phyloP scores from a whole-genome alignment of 495 filamentous ascomycete species.

The Lichenothelia convexa region DNA sequence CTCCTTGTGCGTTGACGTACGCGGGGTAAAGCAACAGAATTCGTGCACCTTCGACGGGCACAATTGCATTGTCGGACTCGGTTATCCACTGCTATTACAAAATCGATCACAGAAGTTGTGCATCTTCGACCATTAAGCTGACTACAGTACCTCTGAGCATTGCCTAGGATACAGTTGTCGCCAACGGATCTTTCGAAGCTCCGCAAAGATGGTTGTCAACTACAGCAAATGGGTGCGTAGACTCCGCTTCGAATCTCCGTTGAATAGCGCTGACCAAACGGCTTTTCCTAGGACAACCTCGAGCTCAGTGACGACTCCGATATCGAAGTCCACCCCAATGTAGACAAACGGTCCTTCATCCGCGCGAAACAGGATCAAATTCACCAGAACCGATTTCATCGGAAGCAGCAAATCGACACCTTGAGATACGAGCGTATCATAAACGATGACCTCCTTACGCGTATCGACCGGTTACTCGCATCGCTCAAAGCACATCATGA shows the following conservation, averaged over 20 bases:
- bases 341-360: conserved; percentile 97
- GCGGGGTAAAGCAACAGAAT: too few species aligned
- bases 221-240: conserved; percentile 78
- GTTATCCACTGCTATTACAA: too few species aligned
- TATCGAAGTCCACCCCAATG: conserved; percentile 96
- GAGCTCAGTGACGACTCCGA: conserved; percentile 97
- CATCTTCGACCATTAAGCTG: too few species aligned
- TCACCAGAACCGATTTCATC: conserved; percentile 67
- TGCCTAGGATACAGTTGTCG: too few species aligned
- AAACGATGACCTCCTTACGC: conserved; percentile 73
- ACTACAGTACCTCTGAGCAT: too few species aligned
- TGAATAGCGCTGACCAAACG: conserved; percentile 3
- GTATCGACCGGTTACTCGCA: conserved; percentile 59
- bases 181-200: background rate
- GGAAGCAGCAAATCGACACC: conserved; percentile 74
- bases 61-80: too few species aligned
- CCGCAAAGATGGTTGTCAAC: conserved; percentile 54
- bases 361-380: conserved; percentile 96
- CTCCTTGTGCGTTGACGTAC: too few species aligned
- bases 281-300: conserved; percentile 46
- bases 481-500: conserved; percentile 49
- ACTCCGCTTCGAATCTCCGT: conserved; percentile 6
- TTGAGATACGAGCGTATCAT: conserved; percentile 82
- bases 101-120: too few species aligned
- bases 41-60: too few species aligned